Evolutionary conservation across 805 yeast species (phyloP).

Genomic region (Saccharomycopsis capsularis): DNA sequence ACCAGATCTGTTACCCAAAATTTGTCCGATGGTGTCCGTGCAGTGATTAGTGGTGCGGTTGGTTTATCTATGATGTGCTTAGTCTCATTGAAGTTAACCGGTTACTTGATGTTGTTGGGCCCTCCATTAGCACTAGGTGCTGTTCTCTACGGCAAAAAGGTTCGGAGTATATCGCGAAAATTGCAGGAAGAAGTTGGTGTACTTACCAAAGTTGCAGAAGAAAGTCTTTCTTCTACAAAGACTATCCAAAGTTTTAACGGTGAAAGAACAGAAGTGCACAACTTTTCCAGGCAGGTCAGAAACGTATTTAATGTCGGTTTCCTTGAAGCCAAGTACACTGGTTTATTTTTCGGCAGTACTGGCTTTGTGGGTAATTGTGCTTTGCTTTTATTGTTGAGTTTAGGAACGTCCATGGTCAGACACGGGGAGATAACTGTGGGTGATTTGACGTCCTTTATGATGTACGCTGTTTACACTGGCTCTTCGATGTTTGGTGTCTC

Average conservation of each 20-base stretch:
- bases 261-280: conserved; percentile 67
- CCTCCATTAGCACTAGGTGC: conserved; percentile 83
- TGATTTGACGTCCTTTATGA: conserved; percentile 84
- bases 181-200: conserved; percentile 82
- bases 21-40: conserved; percentile 85
- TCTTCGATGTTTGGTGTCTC: conserved; percentile 88
- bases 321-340: conserved; percentile 73
- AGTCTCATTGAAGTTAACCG: conserved; percentile 76
- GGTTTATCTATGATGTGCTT: conserved; percentile 90
- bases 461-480: conserved; percentile 93
- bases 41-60: conserved; percentile 73
- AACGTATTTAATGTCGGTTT: conserved; percentile 59
- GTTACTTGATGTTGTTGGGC: conserved; percentile 69
- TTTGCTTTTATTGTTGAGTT: conserved; percentile 63
- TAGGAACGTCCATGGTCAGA: conserved; percentile 79
- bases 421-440: conserved; percentile 76
- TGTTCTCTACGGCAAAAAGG: conserved; percentile 70
- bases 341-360: conserved; percentile 68
- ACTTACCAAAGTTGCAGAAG: conserved; percentile 86
- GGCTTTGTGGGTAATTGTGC: conserved; percentile 81
- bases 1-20: conserved; percentile 82
- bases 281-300: conserved; percentile 67
- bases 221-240: conserved; percentile 74
- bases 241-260: conserved; percentile 91
- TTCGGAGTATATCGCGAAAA: conserved; percentile 63